phyloP scores from a whole-genome alignment of 345 rosid genomes.

The Melaleuca alternifolia region DNA sequence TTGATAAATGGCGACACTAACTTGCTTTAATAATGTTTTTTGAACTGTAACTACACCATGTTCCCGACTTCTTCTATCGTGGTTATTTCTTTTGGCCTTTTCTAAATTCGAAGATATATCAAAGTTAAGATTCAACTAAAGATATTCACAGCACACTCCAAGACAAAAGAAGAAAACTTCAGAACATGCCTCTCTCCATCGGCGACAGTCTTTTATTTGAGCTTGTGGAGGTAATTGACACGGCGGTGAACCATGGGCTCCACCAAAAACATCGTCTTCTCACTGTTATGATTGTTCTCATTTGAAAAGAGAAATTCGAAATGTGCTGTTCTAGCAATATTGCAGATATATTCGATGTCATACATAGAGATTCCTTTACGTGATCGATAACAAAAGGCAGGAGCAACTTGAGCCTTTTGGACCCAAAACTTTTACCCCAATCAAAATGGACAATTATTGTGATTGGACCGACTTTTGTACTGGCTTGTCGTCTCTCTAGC shows the following conservation, averaged over 20 bases:
- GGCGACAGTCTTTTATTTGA: background rate
- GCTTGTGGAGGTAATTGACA: background rate
- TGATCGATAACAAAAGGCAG: background rate
- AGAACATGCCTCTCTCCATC: background rate
- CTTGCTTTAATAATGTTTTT: background rate
- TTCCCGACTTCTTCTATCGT: background rate
- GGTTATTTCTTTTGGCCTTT: background rate
- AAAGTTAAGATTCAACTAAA: background rate
- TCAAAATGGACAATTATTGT: background rate
- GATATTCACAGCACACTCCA: background rate
- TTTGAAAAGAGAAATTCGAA: background rate
- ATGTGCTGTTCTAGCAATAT: background rate
- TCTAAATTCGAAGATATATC: background rate
- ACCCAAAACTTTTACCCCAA: background rate
- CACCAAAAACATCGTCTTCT: background rate
- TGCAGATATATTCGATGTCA: background rate
- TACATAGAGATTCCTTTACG: background rate
- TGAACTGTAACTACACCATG: background rate
- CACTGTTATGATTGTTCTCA: background rate
- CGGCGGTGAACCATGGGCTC: background rate
- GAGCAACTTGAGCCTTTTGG: background rate
- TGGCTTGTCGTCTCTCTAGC: background rate
- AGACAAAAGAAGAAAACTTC: background rate
- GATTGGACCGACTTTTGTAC: background rate
- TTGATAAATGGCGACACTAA: background rate